Evolutionary conservation across 139 green algal genomes (phyloP), one percentile per base, ranked within the genome.

Genomic region (Chlorella sp.): DNA sequence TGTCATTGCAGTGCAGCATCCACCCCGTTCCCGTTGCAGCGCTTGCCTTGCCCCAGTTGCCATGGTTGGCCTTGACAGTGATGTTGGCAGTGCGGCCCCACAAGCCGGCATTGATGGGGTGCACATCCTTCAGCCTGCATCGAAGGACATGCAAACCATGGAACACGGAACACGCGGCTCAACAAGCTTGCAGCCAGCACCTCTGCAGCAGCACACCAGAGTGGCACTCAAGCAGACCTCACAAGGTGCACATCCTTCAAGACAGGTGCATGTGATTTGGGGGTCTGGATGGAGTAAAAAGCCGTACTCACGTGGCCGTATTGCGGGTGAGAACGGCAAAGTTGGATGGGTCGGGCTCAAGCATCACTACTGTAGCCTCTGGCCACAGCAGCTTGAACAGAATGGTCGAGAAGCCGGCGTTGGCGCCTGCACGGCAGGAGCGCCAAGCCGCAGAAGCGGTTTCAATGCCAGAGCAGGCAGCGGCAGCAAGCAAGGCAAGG

Each of bases 361-460:
- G 36, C 30, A 34, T 63, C 12, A 88, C 84, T 1, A 85, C 62
- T 0, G 62, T 88, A 11, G 84, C 75, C 28, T 88, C 76, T 4
- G 84, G 84, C 28, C 57, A 88, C 12, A 88, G 25, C 28, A 85
- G 60, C 62, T 80, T 84, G 62, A 85, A 84, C 41, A 88, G 34
- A 25, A 64, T 60, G 3, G 84, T 85, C 11, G 74, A 85, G 62
- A 88, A 88, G 38, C 84, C 84, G 4, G n/a, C 74, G 68, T 88
- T 88, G 71, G 73, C 84, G 17, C 84, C 84, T 57, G 80, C 80
- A 67, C n/a, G n/a, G n/a, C n/a, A n/a, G n/a, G 63, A 15, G 30
- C 25, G 16, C 0, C 26, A 36, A 67, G 60, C n/a, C 20, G 23
- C 16, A 67, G n/a, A n/a, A n/a, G n/a, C n/a, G n/a, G n/a, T n/a